These are phyloP conservation scores for Ceratobasidium papillatum DNA, from an alignment of 1,284 basidiomycete species.

Conservation along the genomic window DNA sequence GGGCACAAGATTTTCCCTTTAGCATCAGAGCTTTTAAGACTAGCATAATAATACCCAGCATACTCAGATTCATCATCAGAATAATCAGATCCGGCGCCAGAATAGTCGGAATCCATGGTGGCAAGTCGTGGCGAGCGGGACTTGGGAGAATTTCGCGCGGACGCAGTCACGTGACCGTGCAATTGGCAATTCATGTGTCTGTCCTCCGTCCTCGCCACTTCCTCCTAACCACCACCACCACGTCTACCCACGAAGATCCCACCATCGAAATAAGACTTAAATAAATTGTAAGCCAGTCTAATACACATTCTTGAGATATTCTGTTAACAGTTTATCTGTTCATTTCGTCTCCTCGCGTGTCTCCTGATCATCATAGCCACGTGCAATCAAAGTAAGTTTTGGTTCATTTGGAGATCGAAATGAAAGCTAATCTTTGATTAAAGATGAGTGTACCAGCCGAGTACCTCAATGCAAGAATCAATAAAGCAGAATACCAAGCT, in stretches of 20 bases:
- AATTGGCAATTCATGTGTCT: neutral
- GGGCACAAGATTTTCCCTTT: neutral
- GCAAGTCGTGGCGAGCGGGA: slow-evolving; percentile 14
- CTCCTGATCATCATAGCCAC: neutral
- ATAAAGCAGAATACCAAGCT: neutral
- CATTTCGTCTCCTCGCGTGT: neutral
- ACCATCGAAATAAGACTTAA: neutral
- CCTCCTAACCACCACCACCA: neutral
- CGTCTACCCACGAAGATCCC: neutral
- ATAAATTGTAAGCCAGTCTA: neutral
- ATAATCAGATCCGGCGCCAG: neutral
- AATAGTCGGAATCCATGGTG: slow-evolving; percentile 13
- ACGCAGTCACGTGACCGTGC: neutral
- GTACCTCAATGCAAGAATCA: too few species aligned
- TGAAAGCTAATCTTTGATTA: neutral
- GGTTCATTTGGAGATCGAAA: neutral
- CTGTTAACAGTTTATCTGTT: neutral
- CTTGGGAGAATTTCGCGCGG: neutral
- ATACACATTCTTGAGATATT: neutral
- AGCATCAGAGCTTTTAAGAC: neutral
- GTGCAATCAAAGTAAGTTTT: neutral
- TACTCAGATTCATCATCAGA: neutral
- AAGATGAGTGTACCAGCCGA: too few species aligned
- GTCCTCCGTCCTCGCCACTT: neutral
- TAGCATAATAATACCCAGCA: neutral